phyloP scores from a whole-genome alignment of 2,329 filamentous ascomycete genomes.

The Ophiostoma sp. region DNA sequence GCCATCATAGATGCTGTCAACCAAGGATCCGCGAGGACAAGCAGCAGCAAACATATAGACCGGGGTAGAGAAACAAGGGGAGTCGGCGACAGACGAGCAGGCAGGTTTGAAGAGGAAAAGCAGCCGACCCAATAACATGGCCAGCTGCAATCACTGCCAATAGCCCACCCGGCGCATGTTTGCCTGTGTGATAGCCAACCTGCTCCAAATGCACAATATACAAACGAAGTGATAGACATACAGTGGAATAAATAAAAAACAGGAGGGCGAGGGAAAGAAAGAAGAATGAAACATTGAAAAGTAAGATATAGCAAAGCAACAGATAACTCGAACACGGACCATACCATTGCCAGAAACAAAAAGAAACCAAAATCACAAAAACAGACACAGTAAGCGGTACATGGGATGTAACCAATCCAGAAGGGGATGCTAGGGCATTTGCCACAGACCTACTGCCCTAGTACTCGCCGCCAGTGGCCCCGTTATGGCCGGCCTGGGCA shows the following conservation, averaged over 20 bases:
- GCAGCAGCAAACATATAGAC: background rate
- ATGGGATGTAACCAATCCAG: background rate
- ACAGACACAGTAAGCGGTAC: constrained; percentile 2
- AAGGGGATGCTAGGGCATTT: background rate
- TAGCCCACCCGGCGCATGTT: background rate
- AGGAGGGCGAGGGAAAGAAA: background rate
- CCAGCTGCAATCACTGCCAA: background rate
- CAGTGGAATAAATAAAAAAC: background rate
- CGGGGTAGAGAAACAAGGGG: background rate
- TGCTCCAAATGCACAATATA: constrained; percentile 3
- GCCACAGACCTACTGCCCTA: background rate
- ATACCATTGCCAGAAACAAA: background rate
- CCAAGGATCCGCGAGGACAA: background rate
- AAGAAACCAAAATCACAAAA: background rate
- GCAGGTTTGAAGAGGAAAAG: background rate
- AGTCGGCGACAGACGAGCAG: background rate
- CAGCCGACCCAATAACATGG: background rate
- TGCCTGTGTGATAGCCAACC: constrained; percentile 7
- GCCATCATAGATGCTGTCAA: background rate
- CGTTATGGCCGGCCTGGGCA: constrained; percentile 54
- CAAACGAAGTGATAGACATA: background rate
- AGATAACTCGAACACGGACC: background rate
- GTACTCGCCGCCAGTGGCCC: constrained; percentile 45
- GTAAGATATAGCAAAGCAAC: background rate
- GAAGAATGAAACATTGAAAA: background rate